These are phyloP conservation scores for Candida ficus DNA, from an alignment of 805 yeast species.

Conservation along the genomic window DNA sequence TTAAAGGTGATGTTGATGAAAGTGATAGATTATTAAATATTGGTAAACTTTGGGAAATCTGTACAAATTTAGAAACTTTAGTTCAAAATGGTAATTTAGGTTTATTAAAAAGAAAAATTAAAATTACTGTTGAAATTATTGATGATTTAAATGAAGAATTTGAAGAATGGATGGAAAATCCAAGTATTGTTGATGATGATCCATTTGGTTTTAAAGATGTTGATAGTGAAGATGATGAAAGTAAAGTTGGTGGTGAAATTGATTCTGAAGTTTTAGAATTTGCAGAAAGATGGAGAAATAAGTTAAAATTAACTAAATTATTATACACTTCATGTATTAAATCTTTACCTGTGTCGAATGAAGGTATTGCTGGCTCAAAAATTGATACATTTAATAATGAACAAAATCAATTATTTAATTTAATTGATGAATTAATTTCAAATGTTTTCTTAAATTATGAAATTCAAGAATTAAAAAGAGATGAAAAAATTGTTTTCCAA, in stretches of 20 bases:
- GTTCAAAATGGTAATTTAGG: slow-evolving; percentile 49
- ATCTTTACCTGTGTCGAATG: slow-evolving; percentile 41
- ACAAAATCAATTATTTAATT: slow-evolving; percentile 38
- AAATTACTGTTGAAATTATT: slow-evolving; percentile 39
- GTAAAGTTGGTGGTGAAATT: slow-evolving; percentile 23
- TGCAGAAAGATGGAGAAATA: slow-evolving; percentile 45
- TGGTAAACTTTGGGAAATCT: slow-evolving; percentile 68
- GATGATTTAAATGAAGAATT: slow-evolving; percentile 65
- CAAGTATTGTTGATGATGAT: slow-evolving; percentile 38
- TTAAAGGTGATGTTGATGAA: slow-evolving; percentile 18
- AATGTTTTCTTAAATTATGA: slow-evolving; percentile 41
- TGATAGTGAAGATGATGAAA: slow-evolving; percentile 26
- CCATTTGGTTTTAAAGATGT: slow-evolving; percentile 44
- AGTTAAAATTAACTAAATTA: slow-evolving; percentile 52
- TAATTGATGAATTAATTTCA: slow-evolving; percentile 55
- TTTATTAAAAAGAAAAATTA: slow-evolving; percentile 42
- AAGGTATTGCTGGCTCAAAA: slow-evolving; percentile 33
- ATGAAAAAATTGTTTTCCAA: slow-evolving; percentile 28
- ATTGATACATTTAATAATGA: slow-evolving; percentile 43
- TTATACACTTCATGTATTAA: slow-evolving; percentile 54
- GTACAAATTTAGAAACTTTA: slow-evolving; percentile 43
- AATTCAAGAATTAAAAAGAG: slow-evolving; percentile 21
- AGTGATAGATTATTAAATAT: slow-evolving; percentile 48
- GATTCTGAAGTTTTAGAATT: slow-evolving; percentile 34
- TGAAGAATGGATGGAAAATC: slow-evolving; percentile 64